A percentile compares a stretch with the other conserved stretches of the same genome.
Evolutionary conservation across 345 rosid species (phyloP).

Genomic region (Excoecaria agallocha): DNA sequence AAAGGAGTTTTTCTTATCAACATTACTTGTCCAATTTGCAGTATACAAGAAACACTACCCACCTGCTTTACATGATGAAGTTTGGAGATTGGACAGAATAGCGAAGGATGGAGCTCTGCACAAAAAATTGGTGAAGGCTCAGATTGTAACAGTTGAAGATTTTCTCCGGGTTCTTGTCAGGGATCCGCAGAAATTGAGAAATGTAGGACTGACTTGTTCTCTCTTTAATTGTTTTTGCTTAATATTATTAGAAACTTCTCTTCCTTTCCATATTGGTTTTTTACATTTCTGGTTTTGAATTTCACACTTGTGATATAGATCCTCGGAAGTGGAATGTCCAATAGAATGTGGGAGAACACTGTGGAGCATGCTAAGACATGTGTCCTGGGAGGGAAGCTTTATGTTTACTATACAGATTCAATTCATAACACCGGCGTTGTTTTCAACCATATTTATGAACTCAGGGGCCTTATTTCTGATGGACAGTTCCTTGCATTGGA

Average conservation of each 20-base stretch:
- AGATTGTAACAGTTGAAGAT: conserved; percentile 74
- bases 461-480: conserved; percentile 69
- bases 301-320: conserved; percentile 38
- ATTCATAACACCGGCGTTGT: conserved; percentile 56
- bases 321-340: conserved; percentile 97
- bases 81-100: conserved; percentile 93
- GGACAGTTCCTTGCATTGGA: conserved; percentile 76
- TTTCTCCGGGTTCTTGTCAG: conserved; percentile 72
- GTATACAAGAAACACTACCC: conserved; percentile 97
- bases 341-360: conserved; percentile 95
- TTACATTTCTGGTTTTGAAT: background rate
- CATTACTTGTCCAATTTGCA: conserved; percentile 31
- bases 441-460: conserved; percentile 82
- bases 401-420: conserved; percentile 63
- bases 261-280: background rate
- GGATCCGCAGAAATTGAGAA: conserved; percentile 73
- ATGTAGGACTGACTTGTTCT: conserved; percentile 37
- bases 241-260: background rate
- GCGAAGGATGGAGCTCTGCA: conserved; percentile 97
- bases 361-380: conserved; percentile 96
- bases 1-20: background rate
- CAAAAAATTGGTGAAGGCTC: conserved; percentile 61
- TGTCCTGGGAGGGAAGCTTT: conserved; percentile 74
- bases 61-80: conserved; percentile 86
- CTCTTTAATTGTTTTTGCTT: background rate